Evolutionary conservation across 352 stramenopile species (phyloP), one percentile per base, ranked within the genome.

Genomic region (Pythium biforme): DNA sequence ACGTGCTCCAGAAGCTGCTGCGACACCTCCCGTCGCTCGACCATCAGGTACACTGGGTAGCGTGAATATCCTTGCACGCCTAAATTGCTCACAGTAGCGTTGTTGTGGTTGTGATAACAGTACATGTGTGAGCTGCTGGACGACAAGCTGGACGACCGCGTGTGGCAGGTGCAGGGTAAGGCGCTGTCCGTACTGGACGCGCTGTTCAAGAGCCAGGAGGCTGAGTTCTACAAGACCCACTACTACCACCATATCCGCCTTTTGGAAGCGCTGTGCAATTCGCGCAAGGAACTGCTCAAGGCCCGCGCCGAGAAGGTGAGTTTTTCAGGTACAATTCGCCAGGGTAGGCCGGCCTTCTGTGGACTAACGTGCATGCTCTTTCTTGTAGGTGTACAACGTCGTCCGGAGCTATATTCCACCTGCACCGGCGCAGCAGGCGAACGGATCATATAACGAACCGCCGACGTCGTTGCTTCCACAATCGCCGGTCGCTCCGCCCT

Each of bases 81-180:
- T 45, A 5, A 10, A 12, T 23, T 37, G 27, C 2, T 58, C 17
- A 6, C 4, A 20, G 2, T 15, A 11, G 22, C 37, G 4, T n/a
- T 59, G 41, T 27, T 34, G 3, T 59, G 39, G 26, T 41, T 51
- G 39, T 51, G 39, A 52, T 25, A 0, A 8, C 31, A 92, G 79
- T 95, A 95, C 56, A 67, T 91, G 29, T 93, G 86, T 55, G 82
- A 95, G 67, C 72, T 93, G 26, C 72, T 95, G n/a, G 78, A 93
- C 50, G 78, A 89, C 64, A 95, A 93, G 69, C 81, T 95, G n/a
- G 78, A 90, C 69, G 81, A 81, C 57, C 73, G 72, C 34, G 39
- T 95, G 54, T 95, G 86, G 86, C 86, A 93, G 61, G 76, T 92
- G 12, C 83, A 92, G 71, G 83, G 76, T 55, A 92, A 92, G 62